These are phyloP conservation scores for Aspergillus quadricinctus DNA, from an alignment of 2,329 filamentous ascomycete genomes.

Conservation along the genomic window DNA sequence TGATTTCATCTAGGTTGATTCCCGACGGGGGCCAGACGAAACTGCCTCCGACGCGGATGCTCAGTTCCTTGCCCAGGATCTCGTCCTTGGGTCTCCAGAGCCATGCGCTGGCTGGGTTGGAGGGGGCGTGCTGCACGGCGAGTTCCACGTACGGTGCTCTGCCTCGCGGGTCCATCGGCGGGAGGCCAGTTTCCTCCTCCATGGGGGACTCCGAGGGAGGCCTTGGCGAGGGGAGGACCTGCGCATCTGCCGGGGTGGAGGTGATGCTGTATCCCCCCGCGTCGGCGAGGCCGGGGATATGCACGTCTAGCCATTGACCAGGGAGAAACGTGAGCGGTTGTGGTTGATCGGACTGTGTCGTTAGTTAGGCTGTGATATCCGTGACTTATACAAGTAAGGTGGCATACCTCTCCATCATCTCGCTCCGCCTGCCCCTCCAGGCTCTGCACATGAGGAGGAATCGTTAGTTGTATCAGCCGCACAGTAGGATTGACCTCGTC, in stretches of 20 bases:
- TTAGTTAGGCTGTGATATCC: not conserved
- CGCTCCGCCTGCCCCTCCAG: constrained; percentile 9
- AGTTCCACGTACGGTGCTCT: constrained; percentile 63
- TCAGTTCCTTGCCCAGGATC: constrained; percentile 57
- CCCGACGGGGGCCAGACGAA: constrained; percentile 68
- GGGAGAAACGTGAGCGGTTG: constrained; percentile 60
- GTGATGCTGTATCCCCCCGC: constrained; percentile 88
- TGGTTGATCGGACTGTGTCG: constrained; percentile 17
- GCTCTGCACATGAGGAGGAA: constrained; percentile 45
- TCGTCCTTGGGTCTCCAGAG: constrained; percentile 59
- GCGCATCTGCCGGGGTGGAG: constrained; percentile 60
- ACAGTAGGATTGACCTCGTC: constrained; percentile 63
- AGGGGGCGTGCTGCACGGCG: constrained; percentile 67
- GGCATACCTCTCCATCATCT: constrained; percentile 43
- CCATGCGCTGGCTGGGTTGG: constrained; percentile 71
- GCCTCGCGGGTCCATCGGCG: constrained; percentile 21
- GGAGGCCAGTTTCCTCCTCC: constrained; percentile 16
- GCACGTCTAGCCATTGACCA: constrained; percentile 85
- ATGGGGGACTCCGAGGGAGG: constrained; percentile 12
- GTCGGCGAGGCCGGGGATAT: constrained; percentile 63
- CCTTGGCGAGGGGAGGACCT: constrained; percentile 26
- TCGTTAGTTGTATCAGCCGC: constrained; percentile 62
- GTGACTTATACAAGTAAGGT: no score
- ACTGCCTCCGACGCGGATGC: constrained; percentile 71
- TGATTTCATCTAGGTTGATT: constrained; percentile 43